Evolutionary conservation across 495 filamentous ascomycete species (phyloP).

Genomic region (Cercophora sp.): DNA sequence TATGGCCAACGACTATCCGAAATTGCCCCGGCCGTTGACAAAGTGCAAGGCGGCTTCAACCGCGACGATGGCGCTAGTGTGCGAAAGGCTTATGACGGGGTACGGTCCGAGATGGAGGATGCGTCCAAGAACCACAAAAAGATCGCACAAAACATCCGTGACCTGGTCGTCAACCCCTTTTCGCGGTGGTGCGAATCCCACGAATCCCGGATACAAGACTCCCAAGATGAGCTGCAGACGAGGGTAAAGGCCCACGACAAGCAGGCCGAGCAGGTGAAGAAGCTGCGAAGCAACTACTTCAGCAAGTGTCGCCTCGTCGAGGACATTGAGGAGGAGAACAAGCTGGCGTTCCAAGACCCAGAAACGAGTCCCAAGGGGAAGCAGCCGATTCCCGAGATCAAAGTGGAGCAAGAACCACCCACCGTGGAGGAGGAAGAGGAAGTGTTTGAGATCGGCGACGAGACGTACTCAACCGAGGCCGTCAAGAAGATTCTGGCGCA

Average conservation of each 20-base stretch:
- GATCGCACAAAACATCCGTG: constrained; percentile 91
- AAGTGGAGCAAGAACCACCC: constrained; percentile 48
- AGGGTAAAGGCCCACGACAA: constrained; percentile 90
- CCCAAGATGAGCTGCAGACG: constrained; percentile 85
- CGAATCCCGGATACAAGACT: constrained; percentile 82
- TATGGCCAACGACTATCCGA: constrained; percentile 79
- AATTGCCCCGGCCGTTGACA: constrained; percentile 79
- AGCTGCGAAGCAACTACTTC: constrained; percentile 93
- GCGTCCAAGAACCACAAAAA: constrained; percentile 87
- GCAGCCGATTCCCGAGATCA: constrained; percentile 53
- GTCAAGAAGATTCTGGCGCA: constrained; percentile 85
- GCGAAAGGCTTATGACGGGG: constrained; percentile 94
- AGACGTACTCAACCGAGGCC: constrained; percentile 75
- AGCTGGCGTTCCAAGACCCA: constrained; percentile 90
- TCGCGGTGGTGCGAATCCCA: constrained; percentile 93
- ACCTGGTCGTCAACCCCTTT: constrained; percentile 91
- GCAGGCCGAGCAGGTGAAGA: constrained; percentile 83
- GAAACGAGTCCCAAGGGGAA: constrained; percentile 47
- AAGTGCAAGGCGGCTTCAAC: constrained; percentile 75
- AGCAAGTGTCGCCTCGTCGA: constrained; percentile 97
- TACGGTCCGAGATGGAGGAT: constrained; percentile 91
- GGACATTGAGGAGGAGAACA: constrained; percentile 97
- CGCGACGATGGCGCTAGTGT: constrained; percentile 96
- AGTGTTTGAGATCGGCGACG: constrained; percentile 84
- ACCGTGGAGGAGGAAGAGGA: constrained; percentile 68